These are phyloP conservation scores for Suaeda aralocaspica DNA, from an alignment of 148 eudicot genomes.

Conservation along the genomic window DNA sequence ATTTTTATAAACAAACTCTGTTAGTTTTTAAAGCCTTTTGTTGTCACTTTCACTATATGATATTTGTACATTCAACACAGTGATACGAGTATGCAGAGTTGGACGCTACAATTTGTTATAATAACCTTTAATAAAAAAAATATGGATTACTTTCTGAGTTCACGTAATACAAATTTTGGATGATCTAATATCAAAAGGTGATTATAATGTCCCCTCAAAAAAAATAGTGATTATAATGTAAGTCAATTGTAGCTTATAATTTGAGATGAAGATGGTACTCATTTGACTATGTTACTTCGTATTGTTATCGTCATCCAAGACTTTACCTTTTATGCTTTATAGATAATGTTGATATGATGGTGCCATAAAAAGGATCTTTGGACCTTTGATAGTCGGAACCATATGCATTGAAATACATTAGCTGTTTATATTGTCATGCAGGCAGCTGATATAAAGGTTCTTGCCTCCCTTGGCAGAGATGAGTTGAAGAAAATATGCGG, in stretches of 20 bases:
- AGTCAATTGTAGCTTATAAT: background rate
- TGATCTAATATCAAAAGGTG: no score
- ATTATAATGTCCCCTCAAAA: no score
- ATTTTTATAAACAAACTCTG: background rate
- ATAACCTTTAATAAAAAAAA: no score
- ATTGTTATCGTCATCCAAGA: no score
- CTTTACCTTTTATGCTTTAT: background rate
- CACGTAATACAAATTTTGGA: no score
- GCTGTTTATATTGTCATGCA: constrained; percentile 29
- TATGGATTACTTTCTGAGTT: no score
- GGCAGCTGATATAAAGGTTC: constrained; percentile 89
- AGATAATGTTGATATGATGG: background rate
- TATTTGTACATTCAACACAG: no score
- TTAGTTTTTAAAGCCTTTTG: background rate
- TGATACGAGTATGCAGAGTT: no score
- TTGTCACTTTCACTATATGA: background rate
- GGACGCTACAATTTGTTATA: no score
- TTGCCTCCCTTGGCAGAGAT: constrained; percentile 79
- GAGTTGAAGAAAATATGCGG: constrained; percentile 95
- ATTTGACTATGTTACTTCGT: background rate
- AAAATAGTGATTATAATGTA: background rate
- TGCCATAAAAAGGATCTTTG: background rate
- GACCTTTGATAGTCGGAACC: background rate
- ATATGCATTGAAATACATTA: background rate
- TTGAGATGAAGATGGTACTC: background rate